Conservation (phyloP, 257 asterid species). For the Solanum megistacrolobum region DNA sequence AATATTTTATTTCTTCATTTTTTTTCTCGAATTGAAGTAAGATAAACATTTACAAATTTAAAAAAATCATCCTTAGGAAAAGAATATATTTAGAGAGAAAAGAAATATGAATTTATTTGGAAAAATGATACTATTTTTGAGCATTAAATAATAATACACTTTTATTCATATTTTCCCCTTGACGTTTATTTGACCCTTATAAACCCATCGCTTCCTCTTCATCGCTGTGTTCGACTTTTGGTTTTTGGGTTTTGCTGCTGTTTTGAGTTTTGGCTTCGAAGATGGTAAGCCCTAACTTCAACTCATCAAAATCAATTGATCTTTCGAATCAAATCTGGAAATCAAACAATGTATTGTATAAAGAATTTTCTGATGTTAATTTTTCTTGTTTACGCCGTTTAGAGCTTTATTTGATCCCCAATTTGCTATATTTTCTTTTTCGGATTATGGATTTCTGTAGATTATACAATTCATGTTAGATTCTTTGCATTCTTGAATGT, state of each 20-base stretch:
- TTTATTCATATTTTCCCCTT: not conserved
- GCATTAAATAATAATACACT: not conserved
- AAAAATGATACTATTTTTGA: not conserved
- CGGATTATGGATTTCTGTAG: not conserved
- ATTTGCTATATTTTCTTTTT: not conserved
- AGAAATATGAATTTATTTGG: not conserved
- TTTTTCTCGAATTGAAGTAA: not conserved
- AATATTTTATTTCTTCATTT: too few species aligned
- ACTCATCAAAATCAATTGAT: not conserved
- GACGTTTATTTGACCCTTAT: not conserved
- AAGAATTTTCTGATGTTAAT: not conserved
- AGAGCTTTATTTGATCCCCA: not conserved
- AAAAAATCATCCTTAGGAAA: too few species aligned
- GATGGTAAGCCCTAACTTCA: not conserved
- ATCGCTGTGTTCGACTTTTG: not conserved
- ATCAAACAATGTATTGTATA: not conserved
- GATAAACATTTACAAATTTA: not conserved
- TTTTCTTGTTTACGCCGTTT: not conserved
- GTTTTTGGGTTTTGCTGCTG: not conserved
- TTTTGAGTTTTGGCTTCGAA: not conserved
- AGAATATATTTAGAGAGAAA: too few species aligned
- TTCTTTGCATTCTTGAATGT: not conserved
- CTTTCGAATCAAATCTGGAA: not conserved
- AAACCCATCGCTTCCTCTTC: not conserved
- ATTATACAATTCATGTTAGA: not conserved